Conservation (phyloP, 805 yeast species). For the Brettanomyces anomalus region DNA sequence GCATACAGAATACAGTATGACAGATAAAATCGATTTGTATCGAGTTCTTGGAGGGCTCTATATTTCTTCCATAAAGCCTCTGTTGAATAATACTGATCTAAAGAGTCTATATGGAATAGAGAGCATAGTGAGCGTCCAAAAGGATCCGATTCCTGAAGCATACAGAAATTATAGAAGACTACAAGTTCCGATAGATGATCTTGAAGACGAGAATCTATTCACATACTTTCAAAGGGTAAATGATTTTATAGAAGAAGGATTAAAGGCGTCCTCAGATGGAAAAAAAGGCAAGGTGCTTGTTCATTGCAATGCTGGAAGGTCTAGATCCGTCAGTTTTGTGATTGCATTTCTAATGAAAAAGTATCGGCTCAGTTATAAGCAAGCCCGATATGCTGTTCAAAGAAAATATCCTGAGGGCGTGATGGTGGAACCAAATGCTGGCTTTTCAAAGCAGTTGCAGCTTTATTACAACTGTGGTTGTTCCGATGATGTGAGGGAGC, state of each 20-base stretch:
- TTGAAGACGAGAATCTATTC: conserved; percentile 55
- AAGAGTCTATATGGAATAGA: conserved; percentile 46
- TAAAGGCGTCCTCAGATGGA: conserved; percentile 4
- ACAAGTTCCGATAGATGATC: conserved; percentile 69
- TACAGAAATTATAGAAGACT: conserved; percentile 41
- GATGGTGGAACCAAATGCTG: conserved; percentile 60
- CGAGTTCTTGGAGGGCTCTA: conserved; percentile 76
- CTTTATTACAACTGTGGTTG: conserved; percentile 40
- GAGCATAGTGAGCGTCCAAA: conserved; percentile 63
- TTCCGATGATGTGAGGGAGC: conserved; percentile 28
- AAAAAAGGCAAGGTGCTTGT: conserved; percentile 32
- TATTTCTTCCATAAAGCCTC: conserved; percentile 64
- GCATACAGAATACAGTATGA: background rate
- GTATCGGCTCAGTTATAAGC: conserved; percentile 45
- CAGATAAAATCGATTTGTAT: conserved; percentile 15
- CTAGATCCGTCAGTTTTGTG: conserved; percentile 38
- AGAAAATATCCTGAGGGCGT: conserved; percentile 37
- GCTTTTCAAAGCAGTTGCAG: conserved; percentile 64
- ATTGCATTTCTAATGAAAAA: conserved; percentile 42
- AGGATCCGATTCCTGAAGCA: conserved; percentile 49
- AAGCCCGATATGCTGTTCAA: conserved; percentile 69
- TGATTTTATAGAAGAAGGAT: conserved; percentile 45
- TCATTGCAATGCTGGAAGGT: conserved; percentile 46
- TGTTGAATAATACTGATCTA: conserved; percentile 45
- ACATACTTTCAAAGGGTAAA: conserved; percentile 53